Percentiles rank a stretch among this genome's conserved stretches.
Evolutionary conservation across 345 rosid genomes (phyloP).

Genomic region (Aethionema arabicum): DNA sequence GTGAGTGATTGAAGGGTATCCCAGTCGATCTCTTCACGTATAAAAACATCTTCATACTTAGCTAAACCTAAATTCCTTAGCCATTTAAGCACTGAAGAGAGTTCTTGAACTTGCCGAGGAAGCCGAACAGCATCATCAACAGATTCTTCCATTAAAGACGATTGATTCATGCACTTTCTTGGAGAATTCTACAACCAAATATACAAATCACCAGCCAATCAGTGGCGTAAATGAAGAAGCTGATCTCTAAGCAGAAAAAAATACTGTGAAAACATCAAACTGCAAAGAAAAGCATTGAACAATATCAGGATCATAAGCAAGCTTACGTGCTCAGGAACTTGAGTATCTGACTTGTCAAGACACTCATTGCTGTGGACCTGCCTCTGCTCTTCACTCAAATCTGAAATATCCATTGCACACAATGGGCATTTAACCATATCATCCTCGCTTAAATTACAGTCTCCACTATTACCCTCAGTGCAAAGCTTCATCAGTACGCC

Average conservation of each 20-base stretch:
- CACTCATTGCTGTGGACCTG: constrained; percentile 73
- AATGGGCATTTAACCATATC: constrained; percentile 64
- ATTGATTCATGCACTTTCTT: constrained; percentile 27
- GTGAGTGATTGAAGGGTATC: constrained; percentile 74
- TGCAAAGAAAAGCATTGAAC: neutral
- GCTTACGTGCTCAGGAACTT: constrained; percentile 46
- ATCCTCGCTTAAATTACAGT: constrained; percentile 21
- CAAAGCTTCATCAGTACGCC: constrained; percentile 65
- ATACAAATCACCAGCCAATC: constrained; percentile 10
- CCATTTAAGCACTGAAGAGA: constrained; percentile 69
- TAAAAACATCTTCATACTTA: constrained; percentile 66
- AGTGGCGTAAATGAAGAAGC: neutral
- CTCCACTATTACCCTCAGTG: constrained; percentile 37
- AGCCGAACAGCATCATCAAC: constrained; percentile 41
- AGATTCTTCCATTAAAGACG: constrained; percentile 29
- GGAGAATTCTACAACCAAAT: constrained; percentile 39
- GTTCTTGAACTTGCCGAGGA: constrained; percentile 45
- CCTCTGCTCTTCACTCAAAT: constrained; percentile 58
- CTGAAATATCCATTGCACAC: constrained; percentile 70
- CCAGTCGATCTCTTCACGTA: constrained; percentile 89
- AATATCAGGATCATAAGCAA: neutral
- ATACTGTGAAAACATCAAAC: neutral
- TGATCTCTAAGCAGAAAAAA: neutral
- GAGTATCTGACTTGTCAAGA: constrained; percentile 57
- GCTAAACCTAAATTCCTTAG: constrained; percentile 58